Evolutionary conservation across 1,284 basidiomycete genomes (phyloP).

Genomic region (Rhodotorula sp.): DNA sequence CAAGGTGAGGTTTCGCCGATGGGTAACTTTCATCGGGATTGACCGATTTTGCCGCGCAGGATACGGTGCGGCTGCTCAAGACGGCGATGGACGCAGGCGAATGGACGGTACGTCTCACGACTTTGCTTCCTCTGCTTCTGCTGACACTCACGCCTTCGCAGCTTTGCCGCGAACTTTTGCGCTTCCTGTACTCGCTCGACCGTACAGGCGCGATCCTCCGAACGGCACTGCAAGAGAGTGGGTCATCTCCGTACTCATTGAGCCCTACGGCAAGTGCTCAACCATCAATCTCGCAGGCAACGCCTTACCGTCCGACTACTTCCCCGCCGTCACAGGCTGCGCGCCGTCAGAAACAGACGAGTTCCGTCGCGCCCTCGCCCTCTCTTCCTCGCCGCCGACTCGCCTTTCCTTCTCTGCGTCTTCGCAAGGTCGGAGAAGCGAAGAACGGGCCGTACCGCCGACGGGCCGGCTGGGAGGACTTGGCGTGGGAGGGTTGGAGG

Average conservation of each 20-base stretch:
- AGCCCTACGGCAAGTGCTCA: too few relatives aligned
- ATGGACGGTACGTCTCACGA: conserved; percentile 26
- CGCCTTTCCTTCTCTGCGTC: too few relatives aligned
- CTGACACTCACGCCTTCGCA: conserved; percentile 53
- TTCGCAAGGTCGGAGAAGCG: too few relatives aligned
- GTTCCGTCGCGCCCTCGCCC: background rate
- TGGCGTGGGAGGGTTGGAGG: too few relatives aligned
- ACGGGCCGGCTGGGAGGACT: too few relatives aligned
- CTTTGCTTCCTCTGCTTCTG: background rate
- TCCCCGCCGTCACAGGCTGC: too few relatives aligned
- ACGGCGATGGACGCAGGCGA: conserved; percentile 68
- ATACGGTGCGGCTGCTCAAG: conserved; percentile 73
- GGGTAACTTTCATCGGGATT: background rate
- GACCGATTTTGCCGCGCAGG: conserved; percentile 44
- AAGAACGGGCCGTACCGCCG: too few relatives aligned
- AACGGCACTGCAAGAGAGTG: conserved; percentile 46
- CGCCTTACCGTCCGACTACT: conserved; percentile 3
- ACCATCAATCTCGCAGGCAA: background rate
- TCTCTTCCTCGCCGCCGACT: too few relatives aligned
- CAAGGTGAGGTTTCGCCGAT: background rate
- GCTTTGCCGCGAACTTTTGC: conserved; percentile 78
- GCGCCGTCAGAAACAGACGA: background rate
- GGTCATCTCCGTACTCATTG: too few relatives aligned
- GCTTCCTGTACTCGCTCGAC: conserved; percentile 89
- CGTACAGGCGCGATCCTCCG: conserved; percentile 65